Percentiles rank a stretch among this genome's conserved stretches.
phyloP scores from a whole-genome alignment of 148 eudicot species.

The Pouteria glomerata region DNA sequence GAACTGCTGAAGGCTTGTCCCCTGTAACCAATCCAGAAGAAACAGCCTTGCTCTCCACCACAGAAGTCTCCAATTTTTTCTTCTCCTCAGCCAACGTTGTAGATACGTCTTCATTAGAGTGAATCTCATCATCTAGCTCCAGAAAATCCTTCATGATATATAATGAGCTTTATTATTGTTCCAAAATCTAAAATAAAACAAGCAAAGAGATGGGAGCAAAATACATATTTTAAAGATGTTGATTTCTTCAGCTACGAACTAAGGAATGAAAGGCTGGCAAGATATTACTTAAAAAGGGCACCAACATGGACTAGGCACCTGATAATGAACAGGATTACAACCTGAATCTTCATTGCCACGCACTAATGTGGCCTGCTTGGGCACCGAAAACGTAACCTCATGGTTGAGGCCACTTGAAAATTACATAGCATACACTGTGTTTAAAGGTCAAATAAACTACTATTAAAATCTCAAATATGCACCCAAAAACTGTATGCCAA shows the following conservation, averaged over 20 bases:
- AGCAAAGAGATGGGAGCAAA: background rate
- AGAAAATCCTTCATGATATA: slow-evolving; percentile 37
- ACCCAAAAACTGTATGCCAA: background rate
- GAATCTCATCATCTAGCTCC: slow-evolving; percentile 55
- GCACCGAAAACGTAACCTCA: background rate
- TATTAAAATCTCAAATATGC: too few species aligned
- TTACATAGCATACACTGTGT: too few species aligned
- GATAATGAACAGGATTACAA: background rate
- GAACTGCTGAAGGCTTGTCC: slow-evolving; percentile 14
- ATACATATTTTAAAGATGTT: background rate
- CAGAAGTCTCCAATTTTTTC: slow-evolving; percentile 20
- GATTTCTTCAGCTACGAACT: background rate
- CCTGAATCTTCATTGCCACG: background rate
- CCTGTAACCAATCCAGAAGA: slow-evolving; percentile 14
- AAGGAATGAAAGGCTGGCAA: background rate
- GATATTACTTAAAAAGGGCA: background rate
- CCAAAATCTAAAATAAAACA: background rate
- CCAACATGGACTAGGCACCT: background rate
- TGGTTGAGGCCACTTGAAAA: background rate
- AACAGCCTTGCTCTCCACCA: slow-evolving; percentile 18
- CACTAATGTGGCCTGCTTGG: background rate
- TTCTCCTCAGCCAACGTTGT: slow-evolving; percentile 20
- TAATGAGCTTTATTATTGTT: background rate
- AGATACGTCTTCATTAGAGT: slow-evolving; percentile 32
- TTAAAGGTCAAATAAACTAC: background rate